phyloP scores from a whole-genome alignment of 495 filamentous ascomycete species.

The Cudoniella acicularis region DNA sequence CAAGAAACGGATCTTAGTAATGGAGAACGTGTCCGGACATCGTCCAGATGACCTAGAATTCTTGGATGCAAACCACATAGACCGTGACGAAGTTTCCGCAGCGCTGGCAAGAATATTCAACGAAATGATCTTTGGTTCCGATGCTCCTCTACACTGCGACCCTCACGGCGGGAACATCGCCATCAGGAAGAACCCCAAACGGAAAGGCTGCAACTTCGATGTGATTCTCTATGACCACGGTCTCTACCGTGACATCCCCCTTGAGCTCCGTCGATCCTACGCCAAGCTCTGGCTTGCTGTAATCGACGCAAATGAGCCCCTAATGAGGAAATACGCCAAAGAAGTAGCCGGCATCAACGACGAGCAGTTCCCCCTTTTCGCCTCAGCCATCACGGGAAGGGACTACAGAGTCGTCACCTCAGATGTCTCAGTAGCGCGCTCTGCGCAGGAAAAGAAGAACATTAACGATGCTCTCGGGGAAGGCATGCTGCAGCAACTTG shows the following conservation, averaged over 20 bases:
- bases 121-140: slow-evolving; percentile 96
- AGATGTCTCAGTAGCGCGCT: slow-evolving; percentile 58
- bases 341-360: slow-evolving; percentile 88
- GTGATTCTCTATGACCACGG: slow-evolving; percentile 98
- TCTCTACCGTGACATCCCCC: slow-evolving; percentile 88
- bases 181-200: slow-evolving; percentile 66
- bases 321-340: slow-evolving; percentile 83
- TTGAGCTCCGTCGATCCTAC: slow-evolving; percentile 74
- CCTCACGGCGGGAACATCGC: slow-evolving; percentile 97
- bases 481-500: slow-evolving; percentile 80
- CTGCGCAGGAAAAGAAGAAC: slow-evolving; percentile 69
- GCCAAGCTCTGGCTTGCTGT: slow-evolving; percentile 98
- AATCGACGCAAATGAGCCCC: slow-evolving; percentile 75
- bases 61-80: slow-evolving; percentile 80
- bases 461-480: slow-evolving; percentile 81
- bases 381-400: slow-evolving; percentile 91
- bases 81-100: slow-evolving; percentile 94
- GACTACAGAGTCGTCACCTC: slow-evolving; percentile 74
- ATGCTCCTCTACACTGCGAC: slow-evolving; percentile 92
- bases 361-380: slow-evolving; percentile 93
- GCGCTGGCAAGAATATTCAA: slow-evolving; percentile 93
- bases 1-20: slow-evolving; percentile 83
- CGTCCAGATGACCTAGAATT: slow-evolving; percentile 88
- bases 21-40: slow-evolving; percentile 86
- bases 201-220: slow-evolving; percentile 74